Percentiles rank a stretch among this genome's conserved stretches.
phyloP scores from a whole-genome alignment of 495 filamentous ascomycete species.

The Lasiosphaeriaceae sp. region DNA sequence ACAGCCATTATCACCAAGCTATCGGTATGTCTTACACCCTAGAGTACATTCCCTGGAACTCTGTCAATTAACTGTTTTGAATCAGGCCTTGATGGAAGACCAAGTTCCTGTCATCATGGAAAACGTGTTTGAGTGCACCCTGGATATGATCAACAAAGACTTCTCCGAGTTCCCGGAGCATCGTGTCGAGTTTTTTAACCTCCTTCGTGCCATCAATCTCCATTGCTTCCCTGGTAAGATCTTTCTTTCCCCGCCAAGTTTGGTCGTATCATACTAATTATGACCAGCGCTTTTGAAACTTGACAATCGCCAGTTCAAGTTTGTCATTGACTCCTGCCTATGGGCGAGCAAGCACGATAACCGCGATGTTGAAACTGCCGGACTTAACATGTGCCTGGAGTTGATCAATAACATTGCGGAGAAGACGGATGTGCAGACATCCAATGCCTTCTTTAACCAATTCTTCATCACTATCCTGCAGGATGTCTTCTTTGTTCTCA shows the following conservation, averaged over 20 bases:
- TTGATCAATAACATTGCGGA: constrained; percentile 97
- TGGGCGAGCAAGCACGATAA: constrained; percentile 99
- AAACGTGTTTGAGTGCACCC: constrained; percentile 95
- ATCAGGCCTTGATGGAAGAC: constrained; percentile 84
- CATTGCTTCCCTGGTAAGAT: constrained; percentile 73
- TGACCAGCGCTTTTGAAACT: constrained; percentile 73
- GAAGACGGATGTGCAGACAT: constrained; percentile 73
- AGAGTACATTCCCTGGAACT: background rate
- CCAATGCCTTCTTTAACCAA: constrained; percentile 92
- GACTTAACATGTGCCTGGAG: constrained; percentile 98
- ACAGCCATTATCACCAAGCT: constrained; percentile 95
- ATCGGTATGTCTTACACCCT: constrained; percentile 62
- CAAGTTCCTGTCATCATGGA: constrained; percentile 97
- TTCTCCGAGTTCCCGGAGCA: constrained; percentile 99
- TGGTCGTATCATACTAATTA: background rate
- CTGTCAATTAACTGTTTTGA: background rate
- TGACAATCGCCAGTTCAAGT: constrained; percentile 94
- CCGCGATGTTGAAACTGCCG: constrained; percentile 92
- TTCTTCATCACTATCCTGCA: constrained; percentile 94
- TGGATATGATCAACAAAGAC: constrained; percentile 99
- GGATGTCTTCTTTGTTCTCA: constrained; percentile 97
- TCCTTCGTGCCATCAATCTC: constrained; percentile 91
- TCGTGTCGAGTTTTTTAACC: constrained; percentile 96
- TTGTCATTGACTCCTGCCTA: constrained; percentile 98
- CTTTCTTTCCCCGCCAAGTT: background rate